These are phyloP conservation scores for Penicillium sp. DNA, from an alignment of 2,329 filamentous ascomycete species.

Conservation along the genomic window DNA sequence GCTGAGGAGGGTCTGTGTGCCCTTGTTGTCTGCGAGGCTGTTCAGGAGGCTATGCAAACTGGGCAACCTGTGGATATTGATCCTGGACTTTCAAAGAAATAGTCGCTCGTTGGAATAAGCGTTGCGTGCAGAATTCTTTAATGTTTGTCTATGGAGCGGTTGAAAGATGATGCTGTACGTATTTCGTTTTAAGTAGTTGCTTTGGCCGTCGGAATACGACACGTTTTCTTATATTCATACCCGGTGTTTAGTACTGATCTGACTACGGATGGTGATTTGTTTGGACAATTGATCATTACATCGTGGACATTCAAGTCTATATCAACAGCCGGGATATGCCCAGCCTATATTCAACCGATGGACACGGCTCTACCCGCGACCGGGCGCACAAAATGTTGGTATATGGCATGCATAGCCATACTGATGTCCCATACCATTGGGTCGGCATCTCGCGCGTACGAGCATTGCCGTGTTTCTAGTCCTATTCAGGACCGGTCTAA, in stretches of 20 bases:
- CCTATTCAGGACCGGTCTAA: too few species aligned
- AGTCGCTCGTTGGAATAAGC: neutral
- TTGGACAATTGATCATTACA: neutral
- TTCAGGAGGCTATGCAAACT: constrained; percentile 44
- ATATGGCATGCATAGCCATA: too few species aligned
- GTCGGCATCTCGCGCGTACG: too few species aligned
- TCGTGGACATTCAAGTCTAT: neutral
- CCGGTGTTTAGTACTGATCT: neutral
- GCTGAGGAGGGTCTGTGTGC: constrained; percentile 50
- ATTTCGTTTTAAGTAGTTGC: neutral
- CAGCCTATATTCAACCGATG: neutral
- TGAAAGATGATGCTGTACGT: neutral
- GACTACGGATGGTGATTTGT: neutral
- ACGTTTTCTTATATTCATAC: neutral
- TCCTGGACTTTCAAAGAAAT: constrained; percentile 5
- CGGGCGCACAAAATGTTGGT: too few species aligned
- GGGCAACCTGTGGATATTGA: constrained; percentile 35
- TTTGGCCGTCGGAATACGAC: neutral
- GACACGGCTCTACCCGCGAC: neutral
- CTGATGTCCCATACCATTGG: too few species aligned
- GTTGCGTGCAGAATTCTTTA: too few species aligned
- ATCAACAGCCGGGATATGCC: neutral
- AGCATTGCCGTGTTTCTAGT: too few species aligned
- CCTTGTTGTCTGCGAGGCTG: constrained; percentile 51
- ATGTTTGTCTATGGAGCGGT: neutral